Conservation (phyloP, 495 filamentous ascomycete genomes). For the Immersiella caudata region DNA sequence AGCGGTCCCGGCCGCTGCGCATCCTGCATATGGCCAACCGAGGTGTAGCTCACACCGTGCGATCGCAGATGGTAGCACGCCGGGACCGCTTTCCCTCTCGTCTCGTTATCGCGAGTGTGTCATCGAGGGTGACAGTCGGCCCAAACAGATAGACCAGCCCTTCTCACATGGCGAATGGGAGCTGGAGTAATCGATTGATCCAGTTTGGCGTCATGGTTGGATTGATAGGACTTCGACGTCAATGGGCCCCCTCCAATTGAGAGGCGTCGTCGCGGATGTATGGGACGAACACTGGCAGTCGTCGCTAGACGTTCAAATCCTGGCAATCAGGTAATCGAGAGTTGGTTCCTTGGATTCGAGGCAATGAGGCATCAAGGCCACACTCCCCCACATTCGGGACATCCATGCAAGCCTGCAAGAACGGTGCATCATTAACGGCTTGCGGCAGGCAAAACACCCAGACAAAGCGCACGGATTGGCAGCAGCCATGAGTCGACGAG, state of each 20-base stretch:
- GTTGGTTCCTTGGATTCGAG: slow-evolving; percentile 24
- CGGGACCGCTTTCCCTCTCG: background rate
- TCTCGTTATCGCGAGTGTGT: background rate
- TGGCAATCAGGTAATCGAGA: background rate
- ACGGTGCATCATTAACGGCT: slow-evolving; percentile 2
- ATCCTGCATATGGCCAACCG: background rate
- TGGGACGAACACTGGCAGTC: background rate
- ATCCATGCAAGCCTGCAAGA: background rate
- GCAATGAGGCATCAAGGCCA: slow-evolving; percentile 23
- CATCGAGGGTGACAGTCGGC: background rate
- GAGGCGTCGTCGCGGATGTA: background rate
- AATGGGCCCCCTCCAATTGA: background rate
- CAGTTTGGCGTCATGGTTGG: background rate
- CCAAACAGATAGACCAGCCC: background rate
- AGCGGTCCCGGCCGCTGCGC: background rate
- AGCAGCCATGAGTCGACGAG: too few relatives aligned
- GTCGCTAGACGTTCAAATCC: background rate
- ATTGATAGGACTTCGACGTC: background rate
- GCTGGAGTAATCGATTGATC: background rate
- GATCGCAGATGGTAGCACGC: background rate
- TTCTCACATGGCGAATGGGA: background rate
- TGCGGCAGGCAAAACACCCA: background rate
- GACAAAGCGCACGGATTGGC: background rate
- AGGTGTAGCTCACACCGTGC: background rate
- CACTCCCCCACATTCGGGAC: slow-evolving; percentile 2